phyloP scores from a whole-genome alignment of 495 filamentous ascomycete genomes.

The Xylaria cubensis region DNA sequence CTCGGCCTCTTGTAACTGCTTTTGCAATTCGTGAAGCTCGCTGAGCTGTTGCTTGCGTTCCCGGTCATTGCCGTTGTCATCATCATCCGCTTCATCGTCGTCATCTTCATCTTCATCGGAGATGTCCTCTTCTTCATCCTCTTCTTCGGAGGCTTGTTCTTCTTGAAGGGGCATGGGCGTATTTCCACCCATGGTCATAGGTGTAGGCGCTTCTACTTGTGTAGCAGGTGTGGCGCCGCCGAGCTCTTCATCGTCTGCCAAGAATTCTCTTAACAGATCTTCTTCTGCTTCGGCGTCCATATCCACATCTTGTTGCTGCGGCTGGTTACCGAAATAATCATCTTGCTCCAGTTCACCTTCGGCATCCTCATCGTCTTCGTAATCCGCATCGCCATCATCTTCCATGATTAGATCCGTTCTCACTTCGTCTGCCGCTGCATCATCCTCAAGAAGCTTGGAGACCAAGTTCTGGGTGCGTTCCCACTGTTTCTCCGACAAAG shows the following conservation, averaged over 20 bases:
- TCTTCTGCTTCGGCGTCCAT: constrained; percentile 44
- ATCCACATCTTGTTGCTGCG: constrained; percentile 26
- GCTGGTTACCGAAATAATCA: constrained; percentile 47
- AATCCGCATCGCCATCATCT: constrained; percentile 52
- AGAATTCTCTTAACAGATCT: constrained; percentile 43
- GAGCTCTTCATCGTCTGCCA: constrained; percentile 37
- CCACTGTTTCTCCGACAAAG: constrained; percentile 81
- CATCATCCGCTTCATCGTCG: constrained; percentile 57
- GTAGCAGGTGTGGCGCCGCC: constrained; percentile 43
- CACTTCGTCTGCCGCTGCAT: constrained; percentile 58
- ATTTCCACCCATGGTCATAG: constrained; percentile 42
- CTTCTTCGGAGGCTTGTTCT: constrained; percentile 51
- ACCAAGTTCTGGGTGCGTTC: constrained; percentile 87
- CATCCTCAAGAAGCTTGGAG: constrained; percentile 73
- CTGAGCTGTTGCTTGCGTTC: constrained; percentile 54
- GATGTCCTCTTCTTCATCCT: constrained; percentile 54
- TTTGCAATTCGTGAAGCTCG: constrained; percentile 62
- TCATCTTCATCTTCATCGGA: constrained; percentile 54
- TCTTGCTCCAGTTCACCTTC: constrained; percentile 58
- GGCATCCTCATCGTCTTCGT: constrained; percentile 64
- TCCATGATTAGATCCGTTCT: constrained; percentile 58
- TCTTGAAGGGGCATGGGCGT: constrained; percentile 40
- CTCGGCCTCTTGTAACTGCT: constrained; percentile 47
- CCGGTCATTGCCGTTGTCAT: constrained; percentile 53
- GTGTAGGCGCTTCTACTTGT: constrained; percentile 47